These are phyloP conservation scores for Penicillium canariense DNA, from an alignment of 495 filamentous ascomycete species.

Conservation along the genomic window DNA sequence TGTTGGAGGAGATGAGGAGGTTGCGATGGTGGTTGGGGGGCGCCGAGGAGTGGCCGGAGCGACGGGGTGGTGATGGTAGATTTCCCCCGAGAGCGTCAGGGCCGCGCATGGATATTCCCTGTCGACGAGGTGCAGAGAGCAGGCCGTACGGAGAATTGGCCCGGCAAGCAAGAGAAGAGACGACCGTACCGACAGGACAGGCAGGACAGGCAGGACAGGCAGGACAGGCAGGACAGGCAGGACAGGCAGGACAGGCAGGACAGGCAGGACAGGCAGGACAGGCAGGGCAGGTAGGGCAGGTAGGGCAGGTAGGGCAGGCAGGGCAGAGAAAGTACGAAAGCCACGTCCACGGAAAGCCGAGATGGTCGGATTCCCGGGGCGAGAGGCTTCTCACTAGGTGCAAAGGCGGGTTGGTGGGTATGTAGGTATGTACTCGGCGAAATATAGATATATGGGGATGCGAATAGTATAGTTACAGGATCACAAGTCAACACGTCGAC, in stretches of 20 bases:
- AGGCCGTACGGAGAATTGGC: slow-evolving; percentile 1
- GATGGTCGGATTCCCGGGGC: background rate
- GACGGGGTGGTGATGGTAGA: background rate
- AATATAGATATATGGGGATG: background rate
- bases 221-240: too few relatives aligned
- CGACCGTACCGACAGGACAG: too few relatives aligned
- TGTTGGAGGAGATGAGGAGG: background rate
- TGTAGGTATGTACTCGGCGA: slow-evolving; percentile 4
- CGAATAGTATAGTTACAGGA: slow-evolving; percentile 20
- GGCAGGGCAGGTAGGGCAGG: too few relatives aligned
- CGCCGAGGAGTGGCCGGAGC: background rate
- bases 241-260: too few relatives aligned
- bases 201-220: too few relatives aligned
- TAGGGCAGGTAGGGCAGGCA: too few relatives aligned
- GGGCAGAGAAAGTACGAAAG: too few relatives aligned
- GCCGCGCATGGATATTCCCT: slow-evolving; percentile 21
- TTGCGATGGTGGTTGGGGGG: background rate
- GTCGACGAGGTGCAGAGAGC: slow-evolving; percentile 8
- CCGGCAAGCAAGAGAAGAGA: slow-evolving; percentile 6
- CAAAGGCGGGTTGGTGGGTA: background rate
- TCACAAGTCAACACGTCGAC: slow-evolving; percentile 1
- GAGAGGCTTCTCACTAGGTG: background rate
- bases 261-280: too few relatives aligned
- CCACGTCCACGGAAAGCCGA: too few relatives aligned
- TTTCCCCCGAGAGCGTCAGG: slow-evolving; percentile 6